Base-by-base conservation (phyloP, 192 early-diverging fungal species). In the Fimicolochytrium jonesii region DNA sequence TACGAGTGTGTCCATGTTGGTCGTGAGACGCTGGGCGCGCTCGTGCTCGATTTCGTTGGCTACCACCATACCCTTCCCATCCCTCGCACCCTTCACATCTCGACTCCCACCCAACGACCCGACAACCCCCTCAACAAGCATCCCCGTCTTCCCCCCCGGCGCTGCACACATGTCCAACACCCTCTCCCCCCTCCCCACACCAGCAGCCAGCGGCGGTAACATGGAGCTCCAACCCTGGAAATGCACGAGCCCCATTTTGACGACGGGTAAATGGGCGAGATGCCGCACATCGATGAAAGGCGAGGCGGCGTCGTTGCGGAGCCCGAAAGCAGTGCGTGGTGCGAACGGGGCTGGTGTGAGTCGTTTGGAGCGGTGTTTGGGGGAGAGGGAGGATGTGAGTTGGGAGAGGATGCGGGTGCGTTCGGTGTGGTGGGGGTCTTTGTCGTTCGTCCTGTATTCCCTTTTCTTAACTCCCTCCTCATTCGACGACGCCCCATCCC, bases 91-190 rank as follows among this genome's bases (percentile, higher is more conserved):
- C n/a, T n/a, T n/a, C n/a, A n/a, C n/a, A n/a, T n/a, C n/a, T n/a
- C n/a, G n/a, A n/a, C n/a, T n/a, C n/a, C n/a, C n/a, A n/a, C n/a
- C n/a, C n/a, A n/a, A n/a, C n/a, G n/a, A n/a, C n/a, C n/a, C n/a
- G n/a, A n/a, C n/a, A n/a, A n/a, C n/a, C n/a, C n/a, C n/a, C 34
- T 67, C 56, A 2, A 30, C 46, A 11, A 67, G 45, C 57, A 92
- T 87, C 2, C 88, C 86, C n/a, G 88, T 88, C 70, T 95, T 95
- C 56, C 93, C 92, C 31, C 93, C 93, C 5, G 93, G 93, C 5
- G 93, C 92, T 22, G 92, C 83, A 28, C 89, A 91, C 93, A 95
- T 95, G 66, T 95, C 93, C 29, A 95, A 75, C 18, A 92, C 78
- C 43, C 85, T 80, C 56, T 90, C 87, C 10, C 61, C 61, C 3